Conservation (phyloP, 352 stramenopile genomes). For the Phytophthora cajani region DNA sequence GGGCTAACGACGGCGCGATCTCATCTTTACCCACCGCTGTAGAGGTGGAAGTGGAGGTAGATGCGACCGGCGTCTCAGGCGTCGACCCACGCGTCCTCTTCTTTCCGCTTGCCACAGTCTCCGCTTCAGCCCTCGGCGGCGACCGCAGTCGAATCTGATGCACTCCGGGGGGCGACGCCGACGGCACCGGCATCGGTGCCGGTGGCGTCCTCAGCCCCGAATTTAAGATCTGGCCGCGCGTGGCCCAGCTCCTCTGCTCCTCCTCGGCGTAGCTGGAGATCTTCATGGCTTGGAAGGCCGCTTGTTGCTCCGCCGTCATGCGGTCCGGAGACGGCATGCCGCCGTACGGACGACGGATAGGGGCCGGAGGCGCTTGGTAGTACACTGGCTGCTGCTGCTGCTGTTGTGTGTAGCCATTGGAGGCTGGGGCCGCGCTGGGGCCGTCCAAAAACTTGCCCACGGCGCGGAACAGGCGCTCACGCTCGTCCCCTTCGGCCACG, state of each 20-base stretch:
- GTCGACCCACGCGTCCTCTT: slow-evolving; percentile 49
- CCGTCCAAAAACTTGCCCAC: slow-evolving; percentile 60
- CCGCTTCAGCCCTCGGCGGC: slow-evolving; percentile 6
- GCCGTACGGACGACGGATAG: slow-evolving; percentile 9
- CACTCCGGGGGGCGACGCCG: slow-evolving; percentile 3
- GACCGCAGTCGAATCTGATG: slow-evolving; percentile 29
- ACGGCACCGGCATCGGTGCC: background rate
- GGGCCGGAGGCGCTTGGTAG: slow-evolving; percentile 16
- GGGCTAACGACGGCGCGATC: slow-evolving; percentile 48
- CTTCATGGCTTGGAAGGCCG: slow-evolving; percentile 45
- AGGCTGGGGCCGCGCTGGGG: background rate
- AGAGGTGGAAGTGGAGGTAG: slow-evolving; percentile 13
- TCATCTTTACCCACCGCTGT: slow-evolving; percentile 34
- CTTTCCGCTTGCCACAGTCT: slow-evolving; percentile 32
- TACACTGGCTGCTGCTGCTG: slow-evolving; percentile 16
- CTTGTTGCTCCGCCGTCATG: slow-evolving; percentile 39
- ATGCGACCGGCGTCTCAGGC: background rate
- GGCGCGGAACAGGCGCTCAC: slow-evolving; percentile 57
- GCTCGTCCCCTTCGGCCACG: slow-evolving; percentile 19
- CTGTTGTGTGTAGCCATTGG: slow-evolving; percentile 8
- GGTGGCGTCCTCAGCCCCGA: slow-evolving; percentile 9
- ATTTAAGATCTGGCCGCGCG: slow-evolving; percentile 16
- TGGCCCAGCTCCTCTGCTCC: slow-evolving; percentile 25
- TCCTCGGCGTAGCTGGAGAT: slow-evolving; percentile 41
- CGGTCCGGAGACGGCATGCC: slow-evolving; percentile 34